These are phyloP conservation scores for Irineochytrium annulatum DNA, from an alignment of 192 early-diverging fungal species.

Conservation along the genomic window DNA sequence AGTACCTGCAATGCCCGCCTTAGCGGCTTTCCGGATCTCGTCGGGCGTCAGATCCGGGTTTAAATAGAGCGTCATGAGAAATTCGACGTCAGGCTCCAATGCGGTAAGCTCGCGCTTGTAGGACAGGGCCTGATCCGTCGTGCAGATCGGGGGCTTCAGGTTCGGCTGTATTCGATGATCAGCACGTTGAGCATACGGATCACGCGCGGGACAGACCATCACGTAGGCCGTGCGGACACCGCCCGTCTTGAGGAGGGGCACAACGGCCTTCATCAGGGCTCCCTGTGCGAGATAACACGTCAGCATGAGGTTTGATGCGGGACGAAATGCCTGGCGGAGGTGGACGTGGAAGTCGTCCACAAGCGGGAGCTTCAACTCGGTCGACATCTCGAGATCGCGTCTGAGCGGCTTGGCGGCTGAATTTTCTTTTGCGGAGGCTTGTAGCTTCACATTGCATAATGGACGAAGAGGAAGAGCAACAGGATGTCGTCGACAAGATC, in stretches of 20 bases:
- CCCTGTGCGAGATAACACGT: slow-evolving; percentile 30
- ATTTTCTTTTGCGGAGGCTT: too few relatives aligned
- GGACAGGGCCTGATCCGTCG: slow-evolving; percentile 76
- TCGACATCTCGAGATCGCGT: too few relatives aligned
- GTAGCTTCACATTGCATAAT: too few relatives aligned
- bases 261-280: slow-evolving; percentile 83
- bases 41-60: slow-evolving; percentile 81
- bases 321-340: slow-evolving; percentile 66
- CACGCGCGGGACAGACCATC: slow-evolving; percentile 61
- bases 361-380: too few relatives aligned
- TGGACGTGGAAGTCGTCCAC: slow-evolving; percentile 89
- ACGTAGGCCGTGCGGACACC: slow-evolving; percentile 85
- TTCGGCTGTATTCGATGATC: slow-evolving; percentile 68
- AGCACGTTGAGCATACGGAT: slow-evolving; percentile 7
- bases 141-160: slow-evolving; percentile 84
- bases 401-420: too few relatives aligned
- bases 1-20: slow-evolving; percentile 76
- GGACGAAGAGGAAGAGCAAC: too few relatives aligned
- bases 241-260: slow-evolving; percentile 72
- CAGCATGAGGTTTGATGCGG: neutral
- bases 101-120: slow-evolving; percentile 76
- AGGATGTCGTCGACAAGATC: too few relatives aligned
- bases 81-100: slow-evolving; percentile 82
- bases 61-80: slow-evolving; percentile 92
- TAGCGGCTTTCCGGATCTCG: slow-evolving; percentile 80